Percentiles rank a stretch among this genome's conserved stretches.
phyloP scores from a whole-genome alignment of 208 protist species.

The Phytomonas serpens region DNA sequence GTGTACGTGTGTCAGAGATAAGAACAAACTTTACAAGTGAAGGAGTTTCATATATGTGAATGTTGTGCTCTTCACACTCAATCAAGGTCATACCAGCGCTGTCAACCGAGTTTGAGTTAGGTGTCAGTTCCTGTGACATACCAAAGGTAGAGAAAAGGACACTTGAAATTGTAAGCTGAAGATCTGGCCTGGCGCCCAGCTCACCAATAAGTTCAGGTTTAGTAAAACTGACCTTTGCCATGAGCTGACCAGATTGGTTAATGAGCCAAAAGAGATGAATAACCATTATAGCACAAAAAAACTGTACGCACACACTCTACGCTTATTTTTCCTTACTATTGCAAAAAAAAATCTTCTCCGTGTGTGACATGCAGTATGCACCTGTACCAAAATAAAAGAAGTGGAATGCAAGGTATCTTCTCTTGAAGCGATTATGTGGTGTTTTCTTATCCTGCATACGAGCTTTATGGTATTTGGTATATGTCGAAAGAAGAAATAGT shows the following conservation, averaged over 20 bases:
- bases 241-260: slow-evolving; percentile 81
- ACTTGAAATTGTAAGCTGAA: slow-evolving; percentile 74
- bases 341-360: not conserved
- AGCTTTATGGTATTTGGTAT: not conserved
- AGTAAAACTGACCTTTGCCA: slow-evolving; percentile 68
- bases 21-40: slow-evolving; percentile 73
- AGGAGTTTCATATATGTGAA: slow-evolving; percentile 81
- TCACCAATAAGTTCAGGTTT: slow-evolving; percentile 59
- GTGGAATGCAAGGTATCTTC: not conserved
- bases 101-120: slow-evolving; percentile 71
- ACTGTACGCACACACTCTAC: not conserved
- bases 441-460: not conserved
- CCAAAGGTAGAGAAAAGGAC: slow-evolving; percentile 80
- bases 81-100: slow-evolving; percentile 75
- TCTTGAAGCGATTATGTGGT: not conserved
- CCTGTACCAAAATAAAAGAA: slow-evolving; percentile 5
- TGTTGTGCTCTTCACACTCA: slow-evolving; percentile 78
- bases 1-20: slow-evolving; percentile 59
- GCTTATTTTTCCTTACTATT: slow-evolving; percentile 4
- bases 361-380: not conserved
- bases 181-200: slow-evolving; percentile 68
- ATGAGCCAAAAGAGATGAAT: slow-evolving; percentile 85
- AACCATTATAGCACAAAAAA: slow-evolving; percentile 29
- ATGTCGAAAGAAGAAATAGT: not conserved
- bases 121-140: slow-evolving; percentile 82